Evolutionary conservation across 768 basidiomycete genomes (phyloP), one percentile per base, ranked within the genome.

Genomic region (Cyclocybe cylindracea): DNA sequence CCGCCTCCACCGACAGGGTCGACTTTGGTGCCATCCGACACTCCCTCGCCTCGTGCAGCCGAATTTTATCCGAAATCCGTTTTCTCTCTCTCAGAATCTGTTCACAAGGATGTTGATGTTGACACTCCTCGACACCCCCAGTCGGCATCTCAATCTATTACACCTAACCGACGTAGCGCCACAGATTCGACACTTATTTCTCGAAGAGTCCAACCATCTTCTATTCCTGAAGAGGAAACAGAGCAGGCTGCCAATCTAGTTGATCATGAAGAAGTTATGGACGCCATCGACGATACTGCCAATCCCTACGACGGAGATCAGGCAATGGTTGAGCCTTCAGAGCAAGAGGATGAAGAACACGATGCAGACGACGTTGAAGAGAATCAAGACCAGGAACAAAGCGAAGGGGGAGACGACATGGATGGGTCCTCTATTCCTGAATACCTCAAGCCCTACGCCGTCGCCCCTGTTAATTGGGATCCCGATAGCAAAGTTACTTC

Each of bases 391-490:
- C 75, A 79, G 10, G 70, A 72, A 34, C 58, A 66, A 34, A 65
- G 68, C 6, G 38, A 46, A 9, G 52, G 32, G 8, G 44, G 40
- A 0, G 48, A 44, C 16, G 79, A 79, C 46, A 74, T 78, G 11
- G 72, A 74, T 29, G 68, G 68, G 19, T 34, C 55, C 13, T 61
- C 60, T 18, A 73, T 80, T 42, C 80, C 80, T 2, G 76, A 74
- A 11, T 85, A 91, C 56, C 74, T 91, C 29, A 79, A 77, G 46
- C 79, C 83, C 0, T 92, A 82, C 52, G 86, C 88, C 10, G 87
- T 89, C 13, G 82, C 86, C 5, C 84, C 83, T 0, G 78, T 91
- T 4, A 77, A 84, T 18, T 89, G 88, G 87, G 78, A 84, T 49
- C 64, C 78, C 1, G 75, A 80, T 36, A 67, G 70, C 31, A 82